A percentile compares a stretch with the other conserved stretches of the same genome.
Conservation (phyloP, 257 asterid genomes). For the Dorcoceras hygrometricum region DNA sequence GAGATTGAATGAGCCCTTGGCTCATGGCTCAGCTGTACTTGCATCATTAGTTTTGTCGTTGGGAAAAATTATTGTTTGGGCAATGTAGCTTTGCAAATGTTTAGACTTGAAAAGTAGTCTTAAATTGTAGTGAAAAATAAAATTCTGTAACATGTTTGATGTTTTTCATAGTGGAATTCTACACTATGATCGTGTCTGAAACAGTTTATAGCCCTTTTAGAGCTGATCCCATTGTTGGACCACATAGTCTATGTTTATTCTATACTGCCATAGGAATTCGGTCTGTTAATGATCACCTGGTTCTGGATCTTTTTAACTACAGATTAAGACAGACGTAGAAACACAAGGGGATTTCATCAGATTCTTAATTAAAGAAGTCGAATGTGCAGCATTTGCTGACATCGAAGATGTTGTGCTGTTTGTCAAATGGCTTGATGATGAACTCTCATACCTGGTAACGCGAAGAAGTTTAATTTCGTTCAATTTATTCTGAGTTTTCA, state of each 20-base stretch:
- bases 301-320: conserved; percentile 21
- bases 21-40: background rate
- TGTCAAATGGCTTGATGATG: conserved; percentile 85
- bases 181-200: too few species aligned
- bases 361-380: conserved; percentile 70
- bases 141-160: background rate
- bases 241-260: background rate
- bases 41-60: too few species aligned
- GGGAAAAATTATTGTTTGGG: too few species aligned
- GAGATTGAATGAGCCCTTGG: background rate
- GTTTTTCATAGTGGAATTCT: background rate
- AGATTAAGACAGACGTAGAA: conserved; percentile 84
- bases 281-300: conserved; percentile 15
- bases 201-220: background rate
- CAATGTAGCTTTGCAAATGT: background rate
- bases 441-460: conserved; percentile 63
- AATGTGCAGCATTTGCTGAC: conserved; percentile 68
- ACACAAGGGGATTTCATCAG: conserved; percentile 75
- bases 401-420: conserved; percentile 79
- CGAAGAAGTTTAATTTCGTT: background rate
- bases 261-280: background rate
- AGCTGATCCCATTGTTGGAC: too few species aligned
- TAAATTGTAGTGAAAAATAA: background rate
- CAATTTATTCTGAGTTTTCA: background rate
- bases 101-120: background rate